phyloP scores from a whole-genome alignment of 495 filamentous ascomycete species.

The Xylaria nigripes region DNA sequence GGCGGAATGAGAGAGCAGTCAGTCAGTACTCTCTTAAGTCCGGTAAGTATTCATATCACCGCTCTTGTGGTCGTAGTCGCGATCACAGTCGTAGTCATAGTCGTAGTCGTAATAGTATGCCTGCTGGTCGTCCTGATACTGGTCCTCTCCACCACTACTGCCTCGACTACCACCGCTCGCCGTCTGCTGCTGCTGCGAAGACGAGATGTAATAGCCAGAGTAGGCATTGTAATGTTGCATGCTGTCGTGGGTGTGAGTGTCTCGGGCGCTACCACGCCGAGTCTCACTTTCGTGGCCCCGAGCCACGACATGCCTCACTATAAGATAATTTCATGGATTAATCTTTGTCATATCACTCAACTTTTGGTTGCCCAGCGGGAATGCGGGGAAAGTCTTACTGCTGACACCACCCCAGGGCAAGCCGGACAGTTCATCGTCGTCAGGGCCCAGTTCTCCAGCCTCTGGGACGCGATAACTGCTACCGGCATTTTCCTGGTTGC shows the following conservation, averaged over 20 bases:
- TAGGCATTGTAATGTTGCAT: conserved; percentile 17
- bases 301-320: conserved; percentile 44
- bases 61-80: conserved; percentile 16
- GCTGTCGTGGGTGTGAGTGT: conserved; percentile 10
- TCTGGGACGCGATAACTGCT: conserved; percentile 48
- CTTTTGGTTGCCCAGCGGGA: not conserved
- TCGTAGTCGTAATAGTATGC: conserved; percentile 22
- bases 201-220: conserved; percentile 7
- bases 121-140: conserved; percentile 17
- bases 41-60: conserved; percentile 13
- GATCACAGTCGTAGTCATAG: conserved; percentile 20
- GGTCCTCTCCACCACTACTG: conserved; percentile 26
- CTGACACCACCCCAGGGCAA: conserved; percentile 57
- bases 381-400: conserved; percentile 10
- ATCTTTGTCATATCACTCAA: not conserved
- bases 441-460: conserved; percentile 40
- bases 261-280: conserved; percentile 23
- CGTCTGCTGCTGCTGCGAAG: conserved; percentile 21
- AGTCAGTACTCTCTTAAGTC: no score
- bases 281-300: conserved; percentile 43
- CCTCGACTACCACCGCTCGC: conserved; percentile 16
- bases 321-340: not conserved
- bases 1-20: not conserved
- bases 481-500: conserved; percentile 48
- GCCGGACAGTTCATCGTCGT: conserved; percentile 44